These are phyloP conservation scores for Cordyceps cicadae DNA, from an alignment of 2,329 filamentous ascomycete genomes.

Conservation along the genomic window DNA sequence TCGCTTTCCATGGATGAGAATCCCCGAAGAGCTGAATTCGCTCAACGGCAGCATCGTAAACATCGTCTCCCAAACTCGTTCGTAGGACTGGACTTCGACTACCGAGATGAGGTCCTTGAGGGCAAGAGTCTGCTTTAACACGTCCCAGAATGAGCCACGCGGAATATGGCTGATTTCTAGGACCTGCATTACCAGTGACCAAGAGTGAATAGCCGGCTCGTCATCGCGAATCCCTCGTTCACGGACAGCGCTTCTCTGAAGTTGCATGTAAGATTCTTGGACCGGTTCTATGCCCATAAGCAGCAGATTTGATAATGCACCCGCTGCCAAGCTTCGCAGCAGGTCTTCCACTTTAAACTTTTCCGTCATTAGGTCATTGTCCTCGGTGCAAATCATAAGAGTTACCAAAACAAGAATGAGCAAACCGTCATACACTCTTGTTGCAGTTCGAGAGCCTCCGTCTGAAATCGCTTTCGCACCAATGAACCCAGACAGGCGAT, in stretches of 20 bases:
- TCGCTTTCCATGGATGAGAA: conserved; percentile 31
- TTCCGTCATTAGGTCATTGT: conserved; percentile 23
- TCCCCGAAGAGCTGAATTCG: conserved; percentile 49
- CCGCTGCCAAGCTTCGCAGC: conserved; percentile 34
- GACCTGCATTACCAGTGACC: conserved; percentile 50
- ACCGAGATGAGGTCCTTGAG: conserved; percentile 25
- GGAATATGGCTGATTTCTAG: conserved; percentile 43
- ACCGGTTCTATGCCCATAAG: conserved; percentile 35
- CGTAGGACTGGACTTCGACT: conserved; percentile 40
- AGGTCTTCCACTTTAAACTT: conserved; percentile 40
- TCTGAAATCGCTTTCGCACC: conserved; percentile 7
- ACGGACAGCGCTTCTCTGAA: conserved; percentile 36
- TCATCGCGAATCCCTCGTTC: conserved; percentile 46
- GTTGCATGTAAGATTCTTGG: conserved; percentile 37
- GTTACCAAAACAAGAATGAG: conserved; percentile 27
- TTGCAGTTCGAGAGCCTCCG: conserved; percentile 13
- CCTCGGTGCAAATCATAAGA: conserved; percentile 36
- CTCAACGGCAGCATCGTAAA: conserved; percentile 54
- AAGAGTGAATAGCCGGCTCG: conserved; percentile 40
- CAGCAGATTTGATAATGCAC: conserved; percentile 33
- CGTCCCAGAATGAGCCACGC: conserved; percentile 52
- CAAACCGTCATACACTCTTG: conserved; percentile 22
- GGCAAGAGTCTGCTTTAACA: conserved; percentile 38
- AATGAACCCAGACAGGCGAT: conserved; percentile 19
- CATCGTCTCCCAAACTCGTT: conserved; percentile 49